Conservation (phyloP, 1,284 basidiomycete species). For the Vanrija sp. region DNA sequence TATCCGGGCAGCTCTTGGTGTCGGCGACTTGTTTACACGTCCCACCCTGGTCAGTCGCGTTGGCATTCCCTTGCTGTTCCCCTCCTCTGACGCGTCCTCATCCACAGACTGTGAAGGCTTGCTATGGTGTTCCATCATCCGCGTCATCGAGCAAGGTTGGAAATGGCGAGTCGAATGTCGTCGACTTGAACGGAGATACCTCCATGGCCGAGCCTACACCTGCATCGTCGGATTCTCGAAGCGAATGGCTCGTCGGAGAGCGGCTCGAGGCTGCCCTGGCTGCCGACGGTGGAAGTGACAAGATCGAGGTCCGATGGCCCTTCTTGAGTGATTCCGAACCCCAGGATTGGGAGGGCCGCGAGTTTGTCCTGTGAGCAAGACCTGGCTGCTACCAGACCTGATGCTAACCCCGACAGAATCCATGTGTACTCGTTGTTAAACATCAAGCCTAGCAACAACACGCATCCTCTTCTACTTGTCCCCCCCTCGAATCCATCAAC, state of each 20-base stretch:
- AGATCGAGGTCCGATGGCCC: slow-evolving; percentile 75
- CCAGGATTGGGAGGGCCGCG: slow-evolving; percentile 80
- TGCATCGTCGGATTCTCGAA: slow-evolving; percentile 40
- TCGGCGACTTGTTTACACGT: slow-evolving; percentile 32
- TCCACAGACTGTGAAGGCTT: slow-evolving; percentile 25
- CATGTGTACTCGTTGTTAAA: slow-evolving; percentile 72
- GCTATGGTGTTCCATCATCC: slow-evolving; percentile 33
- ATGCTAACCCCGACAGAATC: slow-evolving; percentile 59
- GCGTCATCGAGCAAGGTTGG: slow-evolving; percentile 1
- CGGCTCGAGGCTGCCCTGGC: slow-evolving; percentile 74
- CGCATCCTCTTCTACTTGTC: slow-evolving; percentile 40
- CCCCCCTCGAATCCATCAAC: slow-evolving; percentile 58
- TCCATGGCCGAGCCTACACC: slow-evolving; percentile 2
- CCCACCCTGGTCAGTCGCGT: slow-evolving; percentile 30
- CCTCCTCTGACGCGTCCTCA: not conserved
- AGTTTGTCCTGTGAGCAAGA: slow-evolving; percentile 73
- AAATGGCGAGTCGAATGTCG: slow-evolving; percentile 6
- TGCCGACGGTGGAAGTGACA: slow-evolving; percentile 56
- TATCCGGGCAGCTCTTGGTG: slow-evolving; percentile 31
- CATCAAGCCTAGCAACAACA: slow-evolving; percentile 77
- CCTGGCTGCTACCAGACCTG: slow-evolving; percentile 10
- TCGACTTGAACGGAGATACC: slow-evolving; percentile 20
- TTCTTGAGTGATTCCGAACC: slow-evolving; percentile 65
- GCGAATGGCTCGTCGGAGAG: slow-evolving; percentile 79
- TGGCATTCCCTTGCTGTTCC: not conserved